A percentile compares a stretch with the other conserved stretches of the same genome.
Evolutionary conservation across 164 flowering plant genomes (phyloP).

Genomic region (Vitis riparia): DNA sequence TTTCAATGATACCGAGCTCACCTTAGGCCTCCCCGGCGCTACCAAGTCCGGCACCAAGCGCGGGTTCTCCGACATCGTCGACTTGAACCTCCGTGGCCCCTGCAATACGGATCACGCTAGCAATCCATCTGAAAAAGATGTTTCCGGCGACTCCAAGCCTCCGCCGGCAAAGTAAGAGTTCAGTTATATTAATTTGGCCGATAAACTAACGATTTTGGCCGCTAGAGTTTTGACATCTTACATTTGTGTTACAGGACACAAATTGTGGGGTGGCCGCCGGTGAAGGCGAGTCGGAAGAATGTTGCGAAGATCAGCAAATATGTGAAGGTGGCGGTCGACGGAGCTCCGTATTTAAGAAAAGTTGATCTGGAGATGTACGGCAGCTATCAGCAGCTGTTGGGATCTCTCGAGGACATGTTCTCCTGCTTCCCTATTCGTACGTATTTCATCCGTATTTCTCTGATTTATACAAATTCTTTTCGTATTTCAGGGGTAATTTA

Average conservation of each 20-base stretch:
- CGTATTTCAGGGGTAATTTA: background rate
- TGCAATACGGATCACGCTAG: background rate
- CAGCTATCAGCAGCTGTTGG: conserved; percentile 25
- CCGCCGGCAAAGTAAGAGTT: conserved; percentile 22
- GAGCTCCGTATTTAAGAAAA: conserved; percentile 37
- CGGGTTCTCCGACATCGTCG: conserved; percentile 21
- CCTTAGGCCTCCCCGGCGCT: conserved; percentile 27
- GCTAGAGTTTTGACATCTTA: background rate
- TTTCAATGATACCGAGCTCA: conserved; percentile 27
- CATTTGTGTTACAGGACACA: conserved; percentile 15
- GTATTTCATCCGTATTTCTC: background rate
- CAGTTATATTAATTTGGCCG: background rate
- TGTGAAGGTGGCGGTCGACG: conserved; percentile 37
- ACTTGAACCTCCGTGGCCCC: conserved; percentile 18
- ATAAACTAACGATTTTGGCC: background rate
- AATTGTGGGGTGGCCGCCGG: conserved; percentile 44
- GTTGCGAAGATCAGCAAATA: conserved; percentile 22
- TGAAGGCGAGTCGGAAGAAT: conserved; percentile 22
- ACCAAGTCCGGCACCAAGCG: conserved; percentile 17
- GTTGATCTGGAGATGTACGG: conserved; percentile 30
- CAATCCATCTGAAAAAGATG: background rate
- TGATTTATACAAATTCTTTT: background rate
- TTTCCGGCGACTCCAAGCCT: background rate
- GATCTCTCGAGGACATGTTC: conserved; percentile 26
- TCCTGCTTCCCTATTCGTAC: conserved; percentile 24